These are phyloP conservation scores for Pharnaceum exiguum DNA, from an alignment of 148 eudicot genomes.

Conservation along the genomic window DNA sequence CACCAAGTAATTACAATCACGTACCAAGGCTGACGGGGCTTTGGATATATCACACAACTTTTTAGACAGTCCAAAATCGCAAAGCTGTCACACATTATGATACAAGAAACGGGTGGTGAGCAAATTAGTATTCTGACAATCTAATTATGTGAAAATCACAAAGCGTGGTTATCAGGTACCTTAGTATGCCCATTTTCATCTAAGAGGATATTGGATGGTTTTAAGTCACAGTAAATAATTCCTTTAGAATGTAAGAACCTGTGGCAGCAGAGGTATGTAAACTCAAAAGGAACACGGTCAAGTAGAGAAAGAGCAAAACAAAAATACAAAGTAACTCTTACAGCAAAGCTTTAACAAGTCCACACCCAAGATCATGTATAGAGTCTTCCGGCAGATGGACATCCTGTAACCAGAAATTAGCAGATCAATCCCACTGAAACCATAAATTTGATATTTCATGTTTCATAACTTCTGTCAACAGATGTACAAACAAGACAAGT, in stretches of 20 bases:
- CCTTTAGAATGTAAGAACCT: slow-evolving; percentile 94
- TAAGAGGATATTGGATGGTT: slow-evolving; percentile 88
- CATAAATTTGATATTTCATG: not conserved
- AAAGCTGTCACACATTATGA: slow-evolving; percentile 45
- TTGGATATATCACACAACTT: slow-evolving; percentile 76
- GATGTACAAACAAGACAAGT: not conserved
- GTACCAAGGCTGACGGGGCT: slow-evolving; percentile 68
- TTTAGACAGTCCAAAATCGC: slow-evolving; percentile 93
- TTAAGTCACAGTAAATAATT: slow-evolving; percentile 85
- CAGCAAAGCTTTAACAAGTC: slow-evolving; percentile 75
- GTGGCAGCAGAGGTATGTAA: slow-evolving; percentile 10
- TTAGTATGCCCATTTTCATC: slow-evolving; percentile 93
- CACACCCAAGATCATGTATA: slow-evolving; percentile 70
- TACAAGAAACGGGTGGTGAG: not conserved
- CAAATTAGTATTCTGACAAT: not conserved
- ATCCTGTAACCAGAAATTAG: slow-evolving; percentile 53
- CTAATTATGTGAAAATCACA: not conserved
- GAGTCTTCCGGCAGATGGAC: slow-evolving; percentile 93
- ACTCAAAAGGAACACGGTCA: not conserved
- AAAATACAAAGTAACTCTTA: slow-evolving; percentile 33
- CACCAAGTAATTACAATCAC: slow-evolving; percentile 12
- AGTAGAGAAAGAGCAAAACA: not conserved
- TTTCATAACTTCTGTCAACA: not conserved
- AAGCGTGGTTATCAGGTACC: slow-evolving; percentile 26
- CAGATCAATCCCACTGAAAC: not conserved